Evolutionary conservation across 2,329 filamentous ascomycete genomes (phyloP).

Genomic region (Pseudogymnoascus sp.): DNA sequence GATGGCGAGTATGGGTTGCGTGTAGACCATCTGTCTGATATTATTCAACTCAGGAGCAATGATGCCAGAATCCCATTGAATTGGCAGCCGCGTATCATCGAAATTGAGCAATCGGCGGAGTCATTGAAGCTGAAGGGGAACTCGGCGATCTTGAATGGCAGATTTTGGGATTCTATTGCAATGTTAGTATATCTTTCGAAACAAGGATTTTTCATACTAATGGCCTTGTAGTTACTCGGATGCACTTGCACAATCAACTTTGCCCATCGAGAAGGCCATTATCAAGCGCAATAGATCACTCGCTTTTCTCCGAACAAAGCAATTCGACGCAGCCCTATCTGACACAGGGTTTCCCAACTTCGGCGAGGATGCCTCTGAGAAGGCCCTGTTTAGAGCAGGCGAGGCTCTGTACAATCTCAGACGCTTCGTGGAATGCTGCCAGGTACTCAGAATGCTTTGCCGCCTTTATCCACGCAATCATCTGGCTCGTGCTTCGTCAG

Average conservation of each 20-base stretch:
- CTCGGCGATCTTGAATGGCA: slow-evolving; percentile 17
- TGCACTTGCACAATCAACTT: slow-evolving; percentile 19
- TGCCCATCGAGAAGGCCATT: slow-evolving; percentile 26
- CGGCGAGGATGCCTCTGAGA: slow-evolving; percentile 26
- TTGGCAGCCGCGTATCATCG: slow-evolving; percentile 32
- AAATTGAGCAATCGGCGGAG: slow-evolving; percentile 16
- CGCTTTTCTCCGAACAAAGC: slow-evolving; percentile 26
- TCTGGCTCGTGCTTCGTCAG: slow-evolving; percentile 40
- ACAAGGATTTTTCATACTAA: slow-evolving; percentile 26
- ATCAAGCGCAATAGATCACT: slow-evolving; percentile 32
- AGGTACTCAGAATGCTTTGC: slow-evolving; percentile 18
- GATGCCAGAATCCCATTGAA: slow-evolving; percentile 34
- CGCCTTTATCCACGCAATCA: slow-evolving; percentile 25
- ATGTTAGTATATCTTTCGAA: slow-evolving; percentile 16
- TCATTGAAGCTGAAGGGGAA: slow-evolving; percentile 17
- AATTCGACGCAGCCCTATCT: slow-evolving; percentile 31
- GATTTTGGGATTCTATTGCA: slow-evolving; percentile 23
- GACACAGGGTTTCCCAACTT: slow-evolving; percentile 27
- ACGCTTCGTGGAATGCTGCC: slow-evolving; percentile 30
- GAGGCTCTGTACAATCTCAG: slow-evolving; percentile 32
- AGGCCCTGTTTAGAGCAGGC: slow-evolving; percentile 32
- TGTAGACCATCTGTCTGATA: slow-evolving; percentile 46
- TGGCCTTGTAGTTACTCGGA: slow-evolving; percentile 19
- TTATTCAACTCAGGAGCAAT: slow-evolving; percentile 32
- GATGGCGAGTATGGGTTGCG: slow-evolving; percentile 38